These are phyloP conservation scores for Draba incana DNA, from an alignment of 345 rosid species.

Conservation along the genomic window DNA sequence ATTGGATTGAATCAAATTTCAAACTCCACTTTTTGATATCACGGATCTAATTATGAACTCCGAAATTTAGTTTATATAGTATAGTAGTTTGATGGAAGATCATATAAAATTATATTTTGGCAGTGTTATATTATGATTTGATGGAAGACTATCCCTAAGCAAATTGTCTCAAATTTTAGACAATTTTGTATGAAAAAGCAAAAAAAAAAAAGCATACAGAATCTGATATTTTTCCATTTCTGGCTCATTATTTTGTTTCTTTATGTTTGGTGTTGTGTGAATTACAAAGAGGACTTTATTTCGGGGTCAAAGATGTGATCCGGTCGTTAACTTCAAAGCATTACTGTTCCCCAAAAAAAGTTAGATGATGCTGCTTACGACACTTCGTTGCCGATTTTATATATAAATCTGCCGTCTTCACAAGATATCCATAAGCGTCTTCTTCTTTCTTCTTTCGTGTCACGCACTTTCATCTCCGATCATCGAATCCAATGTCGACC, in stretches of 20 bases:
- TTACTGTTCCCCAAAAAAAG: conserved; percentile 9
- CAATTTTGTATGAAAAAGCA: too few species aligned
- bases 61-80: too few species aligned
- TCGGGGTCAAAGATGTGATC: conserved; percentile 35
- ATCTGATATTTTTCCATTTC: not conserved
- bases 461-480: conserved; percentile 31
- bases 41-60: too few species aligned
- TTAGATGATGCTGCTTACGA: conserved; percentile 25
- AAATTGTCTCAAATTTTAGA: too few species aligned
- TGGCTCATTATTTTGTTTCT: not conserved
- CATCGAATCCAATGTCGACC: conserved; percentile 52
- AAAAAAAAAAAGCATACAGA: not conserved
- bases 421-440: conserved; percentile 24
- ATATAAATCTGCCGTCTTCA: conserved; percentile 38
- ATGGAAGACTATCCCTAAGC: too few species aligned
- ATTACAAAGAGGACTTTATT: conserved; percentile 13
- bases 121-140: too few species aligned
- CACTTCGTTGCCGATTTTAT: not conserved
- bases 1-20: too few species aligned
- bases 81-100: too few species aligned
- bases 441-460: conserved; percentile 4
- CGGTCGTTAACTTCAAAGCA: conserved; percentile 38
- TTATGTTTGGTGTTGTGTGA: not conserved
- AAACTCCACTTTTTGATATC: too few species aligned
- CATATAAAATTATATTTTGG: too few species aligned